A percentile compares a stretch with the other conserved stretches of the same genome.
phyloP scores from a whole-genome alignment of 2,329 filamentous ascomycete genomes.

The Esteya vermicola region DNA sequence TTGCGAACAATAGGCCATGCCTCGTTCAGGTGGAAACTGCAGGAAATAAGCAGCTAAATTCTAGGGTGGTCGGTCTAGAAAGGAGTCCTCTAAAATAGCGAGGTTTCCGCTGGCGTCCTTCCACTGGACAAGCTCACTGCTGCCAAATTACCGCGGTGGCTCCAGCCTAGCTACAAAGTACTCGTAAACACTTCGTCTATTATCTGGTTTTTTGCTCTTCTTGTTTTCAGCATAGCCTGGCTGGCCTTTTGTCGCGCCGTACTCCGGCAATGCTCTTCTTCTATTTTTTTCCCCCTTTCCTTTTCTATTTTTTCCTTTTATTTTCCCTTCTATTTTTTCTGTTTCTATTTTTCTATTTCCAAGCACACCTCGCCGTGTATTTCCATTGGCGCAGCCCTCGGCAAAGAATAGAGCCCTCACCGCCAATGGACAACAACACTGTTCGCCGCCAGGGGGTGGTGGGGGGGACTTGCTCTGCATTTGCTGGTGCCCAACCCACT shows the following conservation, averaged over 20 bases:
- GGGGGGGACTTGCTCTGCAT: neutral
- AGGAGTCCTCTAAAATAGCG: no score
- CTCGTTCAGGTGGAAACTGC: no score
- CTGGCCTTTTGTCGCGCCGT: neutral
- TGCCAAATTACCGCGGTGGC: no score
- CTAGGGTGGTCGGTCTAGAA: no score
- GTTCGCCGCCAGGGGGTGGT: neutral
- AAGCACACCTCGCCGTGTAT: neutral
- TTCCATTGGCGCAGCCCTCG: neutral
- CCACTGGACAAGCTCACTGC: no score
- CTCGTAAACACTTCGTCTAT: no score
- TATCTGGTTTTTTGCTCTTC: neutral
- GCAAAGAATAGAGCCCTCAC: no score
- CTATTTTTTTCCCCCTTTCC: neutral
- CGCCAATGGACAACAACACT: neutral
- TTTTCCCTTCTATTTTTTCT: neutral
- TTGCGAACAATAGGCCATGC: no score
- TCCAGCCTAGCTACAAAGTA: no score
- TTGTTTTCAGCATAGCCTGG: neutral
- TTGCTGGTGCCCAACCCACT: slow-evolving; percentile 1
- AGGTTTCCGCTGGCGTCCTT: neutral
- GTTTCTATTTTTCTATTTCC: neutral
- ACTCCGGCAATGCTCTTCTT: no score
- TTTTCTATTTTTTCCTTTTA: neutral
- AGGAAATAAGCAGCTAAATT: no score